These are phyloP conservation scores for Notholithocarpus densiflorus DNA, from an alignment of 306 rosid genomes.

Conservation along the genomic window DNA sequence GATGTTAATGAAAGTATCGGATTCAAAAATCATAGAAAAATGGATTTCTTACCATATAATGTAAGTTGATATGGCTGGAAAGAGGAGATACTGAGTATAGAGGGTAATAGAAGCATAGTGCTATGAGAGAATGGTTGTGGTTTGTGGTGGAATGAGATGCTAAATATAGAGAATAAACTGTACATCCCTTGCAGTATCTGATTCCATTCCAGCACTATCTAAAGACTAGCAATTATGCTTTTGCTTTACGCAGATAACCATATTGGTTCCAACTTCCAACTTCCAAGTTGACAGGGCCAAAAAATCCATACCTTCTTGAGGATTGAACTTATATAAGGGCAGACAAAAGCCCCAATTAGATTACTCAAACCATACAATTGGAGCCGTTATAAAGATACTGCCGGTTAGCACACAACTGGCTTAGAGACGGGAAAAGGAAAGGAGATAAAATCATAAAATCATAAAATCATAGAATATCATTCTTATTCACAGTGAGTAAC, in stretches of 20 bases:
- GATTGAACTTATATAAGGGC: background rate
- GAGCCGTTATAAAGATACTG: background rate
- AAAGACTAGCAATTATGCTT: constrained; percentile 12
- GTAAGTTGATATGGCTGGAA: background rate
- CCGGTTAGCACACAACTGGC: too few relatives aligned
- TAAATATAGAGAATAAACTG: constrained; percentile 13
- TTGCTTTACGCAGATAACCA: background rate
- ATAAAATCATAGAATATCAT: too few relatives aligned
- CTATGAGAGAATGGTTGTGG: background rate
- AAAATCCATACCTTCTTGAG: background rate
- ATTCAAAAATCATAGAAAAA: background rate
- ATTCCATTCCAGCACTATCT: constrained; percentile 25
- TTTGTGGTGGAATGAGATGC: background rate
- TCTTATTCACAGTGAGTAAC: too few relatives aligned
- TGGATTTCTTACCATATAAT: constrained; percentile 28
- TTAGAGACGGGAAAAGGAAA: too few relatives aligned
- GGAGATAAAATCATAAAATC: too few relatives aligned
- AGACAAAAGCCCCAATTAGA: background rate
- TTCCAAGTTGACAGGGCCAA: background rate
- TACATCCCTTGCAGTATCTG: constrained; percentile 29
- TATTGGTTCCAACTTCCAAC: background rate
- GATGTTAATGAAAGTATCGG: background rate
- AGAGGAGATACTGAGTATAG: background rate
- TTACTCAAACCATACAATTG: background rate
- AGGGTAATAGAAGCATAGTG: background rate